A percentile compares a stretch with the other conserved stretches of the same genome.
Evolutionary conservation across 352 stramenopile genomes (phyloP).

Genomic region (Globisporangium takayamanum): DNA sequence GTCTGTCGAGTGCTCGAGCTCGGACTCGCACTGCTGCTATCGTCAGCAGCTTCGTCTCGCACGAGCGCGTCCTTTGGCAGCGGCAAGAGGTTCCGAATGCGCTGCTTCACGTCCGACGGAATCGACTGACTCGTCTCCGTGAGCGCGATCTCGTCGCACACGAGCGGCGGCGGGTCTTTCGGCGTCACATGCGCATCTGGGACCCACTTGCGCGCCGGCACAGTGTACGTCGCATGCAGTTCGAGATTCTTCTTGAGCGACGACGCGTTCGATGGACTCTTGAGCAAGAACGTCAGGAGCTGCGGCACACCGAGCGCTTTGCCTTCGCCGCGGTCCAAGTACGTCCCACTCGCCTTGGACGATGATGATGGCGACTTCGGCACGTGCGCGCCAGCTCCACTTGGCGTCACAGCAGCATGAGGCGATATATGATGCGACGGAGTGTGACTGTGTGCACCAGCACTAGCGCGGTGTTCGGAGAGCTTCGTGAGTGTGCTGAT

Average conservation of each 20-base stretch:
- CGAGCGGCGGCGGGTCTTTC: conserved; percentile 42
- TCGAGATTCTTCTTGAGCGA: conserved; percentile 63
- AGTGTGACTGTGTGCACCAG: neutral
- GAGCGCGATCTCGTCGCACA: conserved; percentile 52
- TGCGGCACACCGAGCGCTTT: conserved; percentile 24
- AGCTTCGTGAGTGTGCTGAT: conserved; percentile 64
- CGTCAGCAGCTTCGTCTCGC: conserved; percentile 24
- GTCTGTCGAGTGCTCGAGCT: conserved; percentile 1
- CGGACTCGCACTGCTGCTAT: neutral
- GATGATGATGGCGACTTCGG: neutral
- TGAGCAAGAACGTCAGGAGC: conserved; percentile 58
- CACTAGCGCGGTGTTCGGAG: conserved; percentile 18
- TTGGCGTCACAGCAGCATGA: too few species aligned
- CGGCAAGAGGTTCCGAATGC: conserved; percentile 32
- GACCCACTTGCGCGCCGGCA: conserved; percentile 55
- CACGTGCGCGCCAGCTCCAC: too few species aligned
- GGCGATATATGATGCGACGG: neutral
- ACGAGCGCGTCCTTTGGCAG: conserved; percentile 48
- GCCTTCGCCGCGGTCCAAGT: conserved; percentile 41
- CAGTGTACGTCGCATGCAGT: conserved; percentile 53
- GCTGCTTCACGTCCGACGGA: conserved; percentile 35
- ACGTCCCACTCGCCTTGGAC: conserved; percentile 10
- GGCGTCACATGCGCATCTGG: conserved; percentile 32
- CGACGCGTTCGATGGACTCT: conserved; percentile 33
- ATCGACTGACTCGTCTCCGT: conserved; percentile 50